Conservation (phyloP, 805 yeast genomes). For the Metschnikowia matae region DNA sequence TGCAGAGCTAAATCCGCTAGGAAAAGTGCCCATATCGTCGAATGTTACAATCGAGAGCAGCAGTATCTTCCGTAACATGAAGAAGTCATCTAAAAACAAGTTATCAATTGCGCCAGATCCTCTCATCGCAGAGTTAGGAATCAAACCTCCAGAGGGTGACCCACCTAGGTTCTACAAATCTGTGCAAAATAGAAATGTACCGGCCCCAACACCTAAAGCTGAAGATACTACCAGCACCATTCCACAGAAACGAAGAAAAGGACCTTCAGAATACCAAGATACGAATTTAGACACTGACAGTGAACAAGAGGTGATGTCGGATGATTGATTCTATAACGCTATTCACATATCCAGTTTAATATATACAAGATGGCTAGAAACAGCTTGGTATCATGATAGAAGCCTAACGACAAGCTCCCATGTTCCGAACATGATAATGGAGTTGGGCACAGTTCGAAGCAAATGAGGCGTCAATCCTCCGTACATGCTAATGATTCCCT, state of each 20-base stretch:
- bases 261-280: background rate
- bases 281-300: slow-evolving; percentile 11
- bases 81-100: slow-evolving; percentile 26
- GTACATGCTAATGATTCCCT: slow-evolving; percentile 89
- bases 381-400: slow-evolving; percentile 16
- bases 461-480: slow-evolving; percentile 98
- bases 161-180: slow-evolving; percentile 47
- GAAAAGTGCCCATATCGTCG: slow-evolving; percentile 43
- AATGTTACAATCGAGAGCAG: slow-evolving; percentile 9
- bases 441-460: slow-evolving; percentile 94
- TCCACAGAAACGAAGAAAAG: background rate
- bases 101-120: slow-evolving; percentile 27
- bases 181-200: slow-evolving; percentile 25
- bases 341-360: background rate
- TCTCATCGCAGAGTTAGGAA: slow-evolving; percentile 21
- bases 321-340: background rate
- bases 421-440: slow-evolving; percentile 98
- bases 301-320: slow-evolving; percentile 9
- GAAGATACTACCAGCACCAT: background rate
- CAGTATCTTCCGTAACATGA: slow-evolving; percentile 24
- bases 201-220: background rate
- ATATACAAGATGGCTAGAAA: slow-evolving; percentile 8
- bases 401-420: slow-evolving; percentile 72
- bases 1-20: slow-evolving; percentile 62
- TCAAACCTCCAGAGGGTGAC: slow-evolving; percentile 37